Evolutionary conservation across 176 grass and related monocot species (phyloP).

Genomic region (Phoenix roebelenii): DNA sequence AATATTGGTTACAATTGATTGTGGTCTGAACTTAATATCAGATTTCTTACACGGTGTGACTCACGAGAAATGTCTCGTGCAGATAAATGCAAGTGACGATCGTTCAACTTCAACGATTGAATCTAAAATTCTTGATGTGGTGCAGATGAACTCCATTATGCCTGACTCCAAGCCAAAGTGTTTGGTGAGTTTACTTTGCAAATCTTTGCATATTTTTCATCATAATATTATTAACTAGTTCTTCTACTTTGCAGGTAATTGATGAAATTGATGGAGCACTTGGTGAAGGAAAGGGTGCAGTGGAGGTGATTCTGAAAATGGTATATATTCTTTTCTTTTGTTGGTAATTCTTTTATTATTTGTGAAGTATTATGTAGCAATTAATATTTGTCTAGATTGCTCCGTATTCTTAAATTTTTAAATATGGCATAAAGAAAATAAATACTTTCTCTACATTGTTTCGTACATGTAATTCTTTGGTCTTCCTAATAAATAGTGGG

Average conservation of each 20-base stretch:
- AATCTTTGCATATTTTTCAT: not conserved
- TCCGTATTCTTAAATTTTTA: too few species aligned
- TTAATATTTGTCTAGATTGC: too few species aligned
- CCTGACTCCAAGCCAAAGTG: conserved; percentile 92
- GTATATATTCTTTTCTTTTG: conserved; percentile 24
- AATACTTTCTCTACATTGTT: too few species aligned
- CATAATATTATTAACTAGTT: conserved; percentile 21
- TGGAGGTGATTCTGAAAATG: conserved; percentile 92
- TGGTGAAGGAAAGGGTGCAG: conserved; percentile 83
- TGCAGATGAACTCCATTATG: conserved; percentile 98
- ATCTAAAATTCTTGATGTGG: conserved; percentile 84
- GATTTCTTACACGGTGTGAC: not conserved
- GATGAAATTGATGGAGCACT: conserved; percentile 99
- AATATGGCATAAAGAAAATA: too few species aligned
- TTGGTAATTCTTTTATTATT: not conserved
- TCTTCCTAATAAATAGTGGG: too few species aligned
- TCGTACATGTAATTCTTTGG: too few species aligned
- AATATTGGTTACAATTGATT: too few species aligned
- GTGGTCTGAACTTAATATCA: too few species aligned
- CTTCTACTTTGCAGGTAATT: conserved; percentile 51
- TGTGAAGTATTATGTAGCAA: too few species aligned
- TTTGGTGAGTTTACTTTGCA: conserved; percentile 48
- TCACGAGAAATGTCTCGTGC: conserved; percentile 25
- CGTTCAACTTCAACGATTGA: conserved; percentile 86
- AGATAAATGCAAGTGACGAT: conserved; percentile 99